Evolutionary conservation across 1,139 yeast genomes (phyloP).

Genomic region (Diutina catenulata): DNA sequence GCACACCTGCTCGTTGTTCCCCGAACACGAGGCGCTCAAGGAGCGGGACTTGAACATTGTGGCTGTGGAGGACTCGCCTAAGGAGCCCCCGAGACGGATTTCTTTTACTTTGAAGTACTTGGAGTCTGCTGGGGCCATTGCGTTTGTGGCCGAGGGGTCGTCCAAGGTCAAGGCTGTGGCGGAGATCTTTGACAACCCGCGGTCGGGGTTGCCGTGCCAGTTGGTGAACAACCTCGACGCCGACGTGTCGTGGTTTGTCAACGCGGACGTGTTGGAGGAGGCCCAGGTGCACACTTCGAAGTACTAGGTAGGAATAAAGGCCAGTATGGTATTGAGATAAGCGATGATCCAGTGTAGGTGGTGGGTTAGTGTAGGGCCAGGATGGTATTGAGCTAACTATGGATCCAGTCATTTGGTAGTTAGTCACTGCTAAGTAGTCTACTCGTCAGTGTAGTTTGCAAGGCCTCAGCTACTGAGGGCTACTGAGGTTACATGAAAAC

Average conservation of each 20-base stretch:
- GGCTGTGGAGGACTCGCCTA: slow-evolving; percentile 50
- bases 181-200: slow-evolving; percentile 50
- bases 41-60: slow-evolving; percentile 30
- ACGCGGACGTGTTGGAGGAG: slow-evolving; percentile 40
- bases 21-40: slow-evolving; percentile 36
- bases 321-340: no score
- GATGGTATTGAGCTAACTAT: no score
- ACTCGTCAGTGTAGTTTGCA: no score
- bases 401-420: no score
- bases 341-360: no score
- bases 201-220: slow-evolving; percentile 52
- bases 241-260: slow-evolving; percentile 71
- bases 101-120: slow-evolving; percentile 60
- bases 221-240: slow-evolving; percentile 47
- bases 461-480: no score
- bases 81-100: slow-evolving; percentile 70
- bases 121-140: slow-evolving; percentile 42
- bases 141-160: slow-evolving; percentile 85
- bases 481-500: no score
- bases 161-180: slow-evolving; percentile 68
- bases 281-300: neutral
- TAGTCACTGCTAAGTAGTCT: no score
- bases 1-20: slow-evolving; percentile 70
- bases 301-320: no score
- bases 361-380: no score